Base-by-base conservation (phyloP, 352 stramenopile species). In the Pythium folliculosum region DNA sequence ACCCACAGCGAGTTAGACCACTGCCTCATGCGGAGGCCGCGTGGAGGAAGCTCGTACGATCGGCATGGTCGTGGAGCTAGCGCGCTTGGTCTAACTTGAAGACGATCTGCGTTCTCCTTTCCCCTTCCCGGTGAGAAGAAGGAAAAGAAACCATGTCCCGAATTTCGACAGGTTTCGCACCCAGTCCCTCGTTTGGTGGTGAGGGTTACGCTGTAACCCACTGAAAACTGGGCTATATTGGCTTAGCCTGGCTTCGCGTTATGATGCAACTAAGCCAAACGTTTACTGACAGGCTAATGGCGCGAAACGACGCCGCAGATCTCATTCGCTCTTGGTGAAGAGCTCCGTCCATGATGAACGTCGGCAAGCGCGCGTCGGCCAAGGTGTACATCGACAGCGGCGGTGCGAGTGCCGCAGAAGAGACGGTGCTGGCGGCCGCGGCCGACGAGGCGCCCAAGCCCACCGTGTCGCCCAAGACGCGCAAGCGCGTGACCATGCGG, bases 361-460 rank as follows among this genome's bases (percentile, higher is more conserved):
- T 59, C 10, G 35, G 62, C 47, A 73, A 69, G 61, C 63, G 63
- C 44, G 60, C 51, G 17, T 75, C 69, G 7, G 62, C 63, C 51
- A 75, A 75, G 27, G 69, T 75, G 16, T 75, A 75, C 63, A 60
- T 75, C 27, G 69, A 75, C 52, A 66, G 38, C 19, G 60, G 37
- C 5, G 44, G 22, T 30, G n/a, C 16, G 30, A 27, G n/a, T 25
- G 40, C 7, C 9, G 27, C 13, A 1, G 22, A 4, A 13, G 48
- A 54, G 14, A 27, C 7, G 12, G 48, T 30, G 30, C 8, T 19
- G 10, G 8, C 27, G 5, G 45, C 21, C 52, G 40, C 27, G 12
- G n/a, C 32, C 19, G 10, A 8, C 16, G 22, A 55, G 3, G 3
- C 25, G 3, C 13, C 16, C 21, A 35, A 17, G 19, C 14, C 17